Percentiles rank a stretch among this genome's conserved stretches.
phyloP scores from a whole-genome alignment of 208 protist species.

The Blastocrithidia nonstop region DNA sequence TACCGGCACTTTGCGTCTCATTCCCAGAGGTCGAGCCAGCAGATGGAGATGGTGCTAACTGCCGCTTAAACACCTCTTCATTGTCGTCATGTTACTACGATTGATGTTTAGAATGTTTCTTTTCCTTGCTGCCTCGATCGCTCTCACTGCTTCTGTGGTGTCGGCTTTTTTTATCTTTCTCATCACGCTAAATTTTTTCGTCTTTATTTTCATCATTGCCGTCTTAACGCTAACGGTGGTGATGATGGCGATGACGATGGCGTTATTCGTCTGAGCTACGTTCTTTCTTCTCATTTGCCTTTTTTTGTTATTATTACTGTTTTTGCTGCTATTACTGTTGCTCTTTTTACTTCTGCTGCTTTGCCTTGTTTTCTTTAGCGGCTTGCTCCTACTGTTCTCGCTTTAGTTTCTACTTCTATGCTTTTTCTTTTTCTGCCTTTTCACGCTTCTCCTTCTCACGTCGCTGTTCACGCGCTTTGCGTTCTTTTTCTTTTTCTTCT shows the following conservation, averaged over 20 bases:
- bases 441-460: slow-evolving; percentile 1
- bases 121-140: background rate
- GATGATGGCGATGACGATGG: no score
- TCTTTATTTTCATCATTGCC: background rate
- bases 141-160: background rate
- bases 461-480: background rate
- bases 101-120: background rate
- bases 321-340: slow-evolving; percentile 3
- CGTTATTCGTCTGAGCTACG: no score
- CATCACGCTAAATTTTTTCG: slow-evolving; percentile 14
- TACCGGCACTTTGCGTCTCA: slow-evolving; percentile 22
- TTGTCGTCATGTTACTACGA: no score
- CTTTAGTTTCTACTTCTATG: background rate
- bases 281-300: no score
- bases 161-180: slow-evolving; percentile 7
- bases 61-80: no score
- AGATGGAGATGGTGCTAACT: no score
- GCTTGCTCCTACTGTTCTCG: slow-evolving; percentile 4
- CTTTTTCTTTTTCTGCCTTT: background rate
- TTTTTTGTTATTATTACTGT: background rate
- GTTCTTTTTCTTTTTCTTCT: slow-evolving; percentile 11
- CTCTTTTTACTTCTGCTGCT: slow-evolving; percentile 10
- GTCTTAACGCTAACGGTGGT: background rate
- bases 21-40: background rate
- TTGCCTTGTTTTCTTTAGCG: slow-evolving; percentile 2